A percentile compares a stretch with the other conserved stretches of the same genome.
Evolutionary conservation across 1,284 basidiomycete species (phyloP).

Genomic region (Naganishia albida): DNA sequence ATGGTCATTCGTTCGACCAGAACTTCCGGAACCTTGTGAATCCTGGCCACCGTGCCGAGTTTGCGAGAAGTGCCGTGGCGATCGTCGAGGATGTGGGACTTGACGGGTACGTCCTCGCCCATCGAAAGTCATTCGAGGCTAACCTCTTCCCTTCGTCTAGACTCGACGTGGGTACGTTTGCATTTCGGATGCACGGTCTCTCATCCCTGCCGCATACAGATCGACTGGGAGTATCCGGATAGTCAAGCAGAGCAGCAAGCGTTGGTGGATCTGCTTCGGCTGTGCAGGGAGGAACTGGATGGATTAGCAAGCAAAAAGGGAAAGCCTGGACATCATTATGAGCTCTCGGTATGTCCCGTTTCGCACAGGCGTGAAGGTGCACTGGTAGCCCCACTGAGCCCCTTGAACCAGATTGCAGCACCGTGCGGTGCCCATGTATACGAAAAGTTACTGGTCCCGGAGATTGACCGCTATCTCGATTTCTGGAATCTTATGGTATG

Average conservation of each 20-base stretch:
- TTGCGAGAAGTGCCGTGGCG: constrained; percentile 70
- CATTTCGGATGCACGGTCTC: neutral
- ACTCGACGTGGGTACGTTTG: constrained; percentile 63
- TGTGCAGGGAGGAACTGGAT: constrained; percentile 55
- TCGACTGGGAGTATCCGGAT: constrained; percentile 59
- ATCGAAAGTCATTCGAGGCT: neutral
- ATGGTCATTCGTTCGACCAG: constrained; percentile 62
- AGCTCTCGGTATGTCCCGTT: constrained; percentile 45
- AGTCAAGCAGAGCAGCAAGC: constrained; percentile 54
- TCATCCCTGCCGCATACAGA: constrained; percentile 35
- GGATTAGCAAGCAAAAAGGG: constrained; percentile 48
- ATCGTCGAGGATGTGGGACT: constrained; percentile 83
- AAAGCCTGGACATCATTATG: constrained; percentile 49
- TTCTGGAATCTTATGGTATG: constrained; percentile 91
- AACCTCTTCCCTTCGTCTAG: constrained; percentile 16
- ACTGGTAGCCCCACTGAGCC: neutral
- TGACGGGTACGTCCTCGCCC: constrained; percentile 64
- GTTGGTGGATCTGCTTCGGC: constrained; percentile 57
- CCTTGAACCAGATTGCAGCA: constrained; percentile 70
- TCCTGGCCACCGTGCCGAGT: constrained; percentile 63
- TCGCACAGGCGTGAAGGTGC: too few species aligned
- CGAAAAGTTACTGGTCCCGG: constrained; percentile 64
- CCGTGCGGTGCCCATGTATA: constrained; percentile 76
- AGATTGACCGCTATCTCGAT: constrained; percentile 70
- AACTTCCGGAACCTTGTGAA: constrained; percentile 59